Evolutionary conservation across 2,329 filamentous ascomycete genomes (phyloP).

Genomic region (Penicillium frequentans): DNA sequence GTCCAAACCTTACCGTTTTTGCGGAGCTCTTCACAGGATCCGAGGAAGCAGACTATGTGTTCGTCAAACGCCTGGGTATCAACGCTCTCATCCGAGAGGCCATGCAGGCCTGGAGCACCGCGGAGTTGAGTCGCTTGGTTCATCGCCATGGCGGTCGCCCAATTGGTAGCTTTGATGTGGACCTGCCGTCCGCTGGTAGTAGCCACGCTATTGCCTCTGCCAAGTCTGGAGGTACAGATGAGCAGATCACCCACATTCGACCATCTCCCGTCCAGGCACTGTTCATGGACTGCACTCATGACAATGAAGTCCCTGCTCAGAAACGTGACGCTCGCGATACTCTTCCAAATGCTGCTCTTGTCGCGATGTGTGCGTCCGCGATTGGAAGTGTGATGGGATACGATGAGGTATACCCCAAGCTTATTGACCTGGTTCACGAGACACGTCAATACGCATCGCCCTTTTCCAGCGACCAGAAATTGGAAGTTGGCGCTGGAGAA

Average conservation of each 20-base stretch:
- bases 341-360: constrained; percentile 86
- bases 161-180: constrained; percentile 96
- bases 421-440: constrained; percentile 92
- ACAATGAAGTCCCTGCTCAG: constrained; percentile 94
- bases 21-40: constrained; percentile 95
- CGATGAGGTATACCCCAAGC: constrained; percentile 89
- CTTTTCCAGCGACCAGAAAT: constrained; percentile 60
- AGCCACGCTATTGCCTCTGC: constrained; percentile 37
- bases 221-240: constrained; percentile 39
- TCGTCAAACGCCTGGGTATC: constrained; percentile 88
- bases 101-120: constrained; percentile 98
- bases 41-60: constrained; percentile 93
- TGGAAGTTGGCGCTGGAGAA: constrained; percentile 63
- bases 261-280: constrained; percentile 87
- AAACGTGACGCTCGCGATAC: constrained; percentile 94
- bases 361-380: constrained; percentile 93
- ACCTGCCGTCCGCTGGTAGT: constrained; percentile 71
- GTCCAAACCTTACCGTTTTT: constrained; percentile 86
- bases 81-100: constrained; percentile 92
- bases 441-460: constrained; percentile 77
- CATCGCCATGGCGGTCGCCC: constrained; percentile 91
- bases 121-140: constrained; percentile 86
- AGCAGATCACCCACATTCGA: constrained; percentile 77
- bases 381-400: constrained; percentile 97
- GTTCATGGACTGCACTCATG: constrained; percentile 99